These are phyloP conservation scores for Streptanthus diversifolius DNA, from an alignment of 345 rosid species.

Conservation along the genomic window DNA sequence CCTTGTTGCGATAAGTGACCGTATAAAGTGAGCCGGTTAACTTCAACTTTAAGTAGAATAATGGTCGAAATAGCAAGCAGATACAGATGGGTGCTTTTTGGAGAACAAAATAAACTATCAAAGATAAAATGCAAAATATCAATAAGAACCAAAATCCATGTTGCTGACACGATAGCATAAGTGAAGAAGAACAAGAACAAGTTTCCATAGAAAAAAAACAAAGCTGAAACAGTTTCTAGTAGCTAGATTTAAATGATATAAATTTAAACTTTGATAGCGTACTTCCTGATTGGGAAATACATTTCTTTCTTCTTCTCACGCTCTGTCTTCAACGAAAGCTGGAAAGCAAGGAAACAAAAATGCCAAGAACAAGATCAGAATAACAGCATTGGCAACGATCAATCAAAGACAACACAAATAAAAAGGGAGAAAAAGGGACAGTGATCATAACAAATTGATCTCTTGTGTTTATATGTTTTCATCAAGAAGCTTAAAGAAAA, in stretches of 20 bases:
- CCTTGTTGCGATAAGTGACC: too few species aligned
- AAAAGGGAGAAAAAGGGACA: too few species aligned
- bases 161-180: not conserved
- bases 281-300: slow-evolving; percentile 66
- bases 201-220: slow-evolving; percentile 10
- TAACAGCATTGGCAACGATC: not conserved
- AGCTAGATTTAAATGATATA: not conserved
- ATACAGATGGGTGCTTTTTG: not conserved
- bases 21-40: not conserved
- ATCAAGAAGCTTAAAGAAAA: not conserved
- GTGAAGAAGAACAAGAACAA: slow-evolving; percentile 26
- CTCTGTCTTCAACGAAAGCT: slow-evolving; percentile 59
- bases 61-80: not conserved
- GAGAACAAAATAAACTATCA: not conserved
- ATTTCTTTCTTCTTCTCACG: slow-evolving; percentile 66
- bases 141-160: not conserved
- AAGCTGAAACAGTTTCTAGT: slow-evolving; percentile 22
- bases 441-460: not conserved
- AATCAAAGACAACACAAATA: not conserved
- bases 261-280: slow-evolving; percentile 54
- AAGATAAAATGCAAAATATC: not conserved
- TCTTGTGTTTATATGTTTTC: not conserved
- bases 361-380: not conserved
- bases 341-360: not conserved
- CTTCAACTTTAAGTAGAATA: not conserved